These are phyloP conservation scores for Triticum dicoccoides DNA, from an alignment of 176 grass and related monocot species.

Conservation along the genomic window DNA sequence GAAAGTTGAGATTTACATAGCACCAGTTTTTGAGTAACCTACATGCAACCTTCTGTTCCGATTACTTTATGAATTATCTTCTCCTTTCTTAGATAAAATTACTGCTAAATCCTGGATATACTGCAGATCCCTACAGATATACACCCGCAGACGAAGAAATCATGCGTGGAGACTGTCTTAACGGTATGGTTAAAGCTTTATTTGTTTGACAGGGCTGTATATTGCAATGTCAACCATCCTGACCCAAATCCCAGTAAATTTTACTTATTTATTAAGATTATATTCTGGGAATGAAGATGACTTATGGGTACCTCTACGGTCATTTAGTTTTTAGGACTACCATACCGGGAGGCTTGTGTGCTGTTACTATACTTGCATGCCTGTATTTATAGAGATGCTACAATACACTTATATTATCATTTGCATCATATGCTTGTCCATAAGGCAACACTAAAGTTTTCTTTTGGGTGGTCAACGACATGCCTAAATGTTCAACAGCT, in stretches of 20 bases:
- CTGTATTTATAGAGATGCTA: neutral
- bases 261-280: neutral
- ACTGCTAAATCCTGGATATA: constrained; percentile 18
- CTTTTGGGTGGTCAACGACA: neutral
- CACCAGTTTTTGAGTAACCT: neutral
- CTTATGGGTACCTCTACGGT: constrained; percentile 5
- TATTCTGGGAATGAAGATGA: neutral
- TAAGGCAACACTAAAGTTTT: neutral
- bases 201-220: neutral
- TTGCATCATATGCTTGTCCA: neutral
- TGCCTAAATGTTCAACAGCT: neutral
- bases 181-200: constrained; percentile 55
- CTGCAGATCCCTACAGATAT: constrained; percentile 92
- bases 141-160: constrained; percentile 88
- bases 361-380: neutral
- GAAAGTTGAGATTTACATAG: neutral
- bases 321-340: neutral
- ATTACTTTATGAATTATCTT: constrained; percentile 2
- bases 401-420: neutral
- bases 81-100: neutral
- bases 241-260: neutral
- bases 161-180: constrained; percentile 94
- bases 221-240: neutral
- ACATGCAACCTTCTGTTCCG: neutral
- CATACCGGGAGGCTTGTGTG: neutral